phyloP scores from a whole-genome alignment of 257 asterid genomes.

The Solanum sejunctum region DNA sequence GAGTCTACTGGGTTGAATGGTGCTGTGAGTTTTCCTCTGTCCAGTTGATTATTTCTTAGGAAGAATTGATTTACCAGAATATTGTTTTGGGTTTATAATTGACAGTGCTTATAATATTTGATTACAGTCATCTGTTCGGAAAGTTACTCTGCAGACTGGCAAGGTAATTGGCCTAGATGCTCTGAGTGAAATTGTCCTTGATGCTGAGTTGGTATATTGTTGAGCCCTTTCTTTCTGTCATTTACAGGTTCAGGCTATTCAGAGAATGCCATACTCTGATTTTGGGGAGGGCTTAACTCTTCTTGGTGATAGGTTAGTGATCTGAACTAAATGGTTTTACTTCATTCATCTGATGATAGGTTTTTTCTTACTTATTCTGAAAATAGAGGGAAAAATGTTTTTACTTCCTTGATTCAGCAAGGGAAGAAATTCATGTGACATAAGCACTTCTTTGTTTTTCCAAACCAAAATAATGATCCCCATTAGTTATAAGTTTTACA shows the following conservation, averaged over 20 bases:
- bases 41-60: not conserved
- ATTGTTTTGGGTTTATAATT: constrained; percentile 3
- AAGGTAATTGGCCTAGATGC: constrained; percentile 33
- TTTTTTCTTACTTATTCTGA: not conserved
- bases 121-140: constrained; percentile 90
- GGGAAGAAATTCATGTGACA: not conserved
- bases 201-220: not conserved
- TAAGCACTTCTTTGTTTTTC: not conserved
- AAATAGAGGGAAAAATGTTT: not conserved
- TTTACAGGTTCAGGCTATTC: constrained; percentile 55
- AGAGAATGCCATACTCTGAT: constrained; percentile 35
- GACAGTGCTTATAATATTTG: constrained; percentile 4
- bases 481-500: not conserved
- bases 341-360: not conserved
- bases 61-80: not conserved
- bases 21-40: constrained; percentile 40
- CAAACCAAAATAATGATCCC: not conserved
- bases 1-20: constrained; percentile 91
- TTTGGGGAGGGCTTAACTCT: constrained; percentile 98
- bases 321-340: not conserved
- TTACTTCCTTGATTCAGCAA: not conserved
- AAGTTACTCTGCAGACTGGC: constrained; percentile 71
- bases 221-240: not conserved
- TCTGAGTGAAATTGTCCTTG: not conserved
- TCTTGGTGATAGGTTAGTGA: constrained; percentile 62